Base-by-base conservation (phyloP, 192 early-diverging fungal species). In the Rhizophagus prolifer region DNA sequence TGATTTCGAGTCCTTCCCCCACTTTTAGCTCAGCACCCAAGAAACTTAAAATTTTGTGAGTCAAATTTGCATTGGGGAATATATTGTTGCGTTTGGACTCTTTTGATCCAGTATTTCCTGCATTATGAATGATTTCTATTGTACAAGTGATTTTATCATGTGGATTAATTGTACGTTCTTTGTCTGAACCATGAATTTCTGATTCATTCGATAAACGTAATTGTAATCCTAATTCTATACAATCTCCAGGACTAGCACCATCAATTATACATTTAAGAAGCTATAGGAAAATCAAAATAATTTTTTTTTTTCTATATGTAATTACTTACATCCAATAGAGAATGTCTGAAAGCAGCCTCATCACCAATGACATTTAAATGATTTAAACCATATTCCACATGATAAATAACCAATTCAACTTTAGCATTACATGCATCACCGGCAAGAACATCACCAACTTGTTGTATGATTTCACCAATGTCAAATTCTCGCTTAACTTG, bases 391-490 rank as follows among this genome's bases (percentile, higher is more conserved):
- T 88, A 85, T 41, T 88, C 84, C 0, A 81, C 80, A 44, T 89
- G 89, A 60, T 86, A 88, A 31, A 88, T 81, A 25, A 88, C 86
- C 34, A 90, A 78, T 58, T 88, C 85, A 30, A 90, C 85, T 13
- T 84, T 82, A 26, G 87, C 78, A 19, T 83, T 68, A 19, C 85
- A 79, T 9, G 87, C 86, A n/a, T 83, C 74, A 47, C 87, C 89
- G 26, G 89, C 85, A 50, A 88, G 74, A n/a, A 85, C 80, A 80
- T 90, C 89, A 21, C 86, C 89, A 5, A 90, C 77, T 60, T 79
- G 82, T 78, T 90, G 87, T 0, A 89, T 70, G 70, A 88, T 70
- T 34, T 88, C 86, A 23, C 87, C 89, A 44, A 88, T 85, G 72
- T 90, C 89, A 79, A 90, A 90, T 25, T 82, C 78, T 8, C 19